A percentile compares a stretch with the other conserved stretches of the same genome.
Conservation (phyloP, 2,329 filamentous ascomycete species). For the Fusarium cicatricum region DNA sequence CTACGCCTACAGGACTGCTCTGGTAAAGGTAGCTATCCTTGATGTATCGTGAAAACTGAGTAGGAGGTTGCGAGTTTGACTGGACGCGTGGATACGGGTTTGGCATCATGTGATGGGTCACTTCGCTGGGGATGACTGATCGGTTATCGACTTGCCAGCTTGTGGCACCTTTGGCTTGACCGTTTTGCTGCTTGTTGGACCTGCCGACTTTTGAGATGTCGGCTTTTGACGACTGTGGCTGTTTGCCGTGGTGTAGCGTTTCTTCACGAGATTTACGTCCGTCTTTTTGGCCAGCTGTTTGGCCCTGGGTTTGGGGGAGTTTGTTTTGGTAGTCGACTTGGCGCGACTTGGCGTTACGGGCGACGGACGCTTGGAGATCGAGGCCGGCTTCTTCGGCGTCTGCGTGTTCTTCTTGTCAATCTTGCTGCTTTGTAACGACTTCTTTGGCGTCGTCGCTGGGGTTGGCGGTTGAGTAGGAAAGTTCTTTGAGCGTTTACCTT, state of each 20-base stretch:
- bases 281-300: slow-evolving; percentile 9
- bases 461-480: slow-evolving; percentile 35
- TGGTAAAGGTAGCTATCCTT: slow-evolving; percentile 23
- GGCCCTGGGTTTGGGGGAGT: slow-evolving; percentile 15
- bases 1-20: background rate
- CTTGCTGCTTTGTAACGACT: slow-evolving; percentile 35
- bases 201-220: slow-evolving; percentile 1
- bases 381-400: slow-evolving; percentile 42
- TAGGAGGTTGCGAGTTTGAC: slow-evolving; percentile 1
- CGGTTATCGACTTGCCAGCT: background rate
- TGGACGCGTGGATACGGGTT: slow-evolving; percentile 24
- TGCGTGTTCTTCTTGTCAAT: slow-evolving; percentile 47
- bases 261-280: slow-evolving; percentile 45
- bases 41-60: slow-evolving; percentile 23
- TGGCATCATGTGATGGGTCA: background rate
- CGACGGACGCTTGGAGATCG: slow-evolving; percentile 19
- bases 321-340: slow-evolving; percentile 27
- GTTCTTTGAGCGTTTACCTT: slow-evolving; percentile 49
- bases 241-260: slow-evolving; percentile 13
- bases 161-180: background rate
- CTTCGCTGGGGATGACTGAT: background rate
- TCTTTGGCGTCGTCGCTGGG: slow-evolving; percentile 40
- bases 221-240: slow-evolving; percentile 19
- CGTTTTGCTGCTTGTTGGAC: slow-evolving; percentile 7
- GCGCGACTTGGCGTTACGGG: slow-evolving; percentile 28